These are phyloP conservation scores for Crassisporium funariophilum DNA, from an alignment of 768 basidiomycete genomes.

Conservation along the genomic window DNA sequence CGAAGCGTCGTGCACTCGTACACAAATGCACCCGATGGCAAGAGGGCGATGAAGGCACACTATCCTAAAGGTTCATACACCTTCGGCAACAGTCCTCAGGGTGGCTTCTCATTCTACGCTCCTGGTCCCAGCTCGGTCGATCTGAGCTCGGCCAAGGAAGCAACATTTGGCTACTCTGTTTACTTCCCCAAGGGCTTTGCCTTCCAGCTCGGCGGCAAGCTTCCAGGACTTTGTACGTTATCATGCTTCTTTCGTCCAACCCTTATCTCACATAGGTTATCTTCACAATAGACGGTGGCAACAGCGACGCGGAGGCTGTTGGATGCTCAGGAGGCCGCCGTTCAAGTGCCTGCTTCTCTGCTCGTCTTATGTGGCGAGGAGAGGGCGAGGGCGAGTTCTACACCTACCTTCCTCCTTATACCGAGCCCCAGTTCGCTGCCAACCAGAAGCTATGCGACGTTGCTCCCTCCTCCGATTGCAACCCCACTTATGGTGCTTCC, in stretches of 20 bases:
- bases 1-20: constrained; percentile 41
- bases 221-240: constrained; percentile 64
- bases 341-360: constrained; percentile 57
- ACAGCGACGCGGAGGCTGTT: constrained; percentile 45
- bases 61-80: constrained; percentile 63
- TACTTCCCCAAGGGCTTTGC: constrained; percentile 64
- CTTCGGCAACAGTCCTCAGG: constrained; percentile 44
- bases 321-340: constrained; percentile 69
- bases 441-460: constrained; percentile 55
- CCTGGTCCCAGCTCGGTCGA: constrained; percentile 55
- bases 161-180: constrained; percentile 62
- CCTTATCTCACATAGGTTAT: constrained; percentile 8
- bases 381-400: constrained; percentile 66
- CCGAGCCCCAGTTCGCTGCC: constrained; percentile 37
- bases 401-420: constrained; percentile 64
- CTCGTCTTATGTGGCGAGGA: constrained; percentile 70
- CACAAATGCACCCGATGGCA: constrained; percentile 51
- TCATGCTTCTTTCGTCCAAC: constrained; percentile 1
- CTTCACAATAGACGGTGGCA: constrained; percentile 51
- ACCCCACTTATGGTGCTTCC: constrained; percentile 65
- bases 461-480: constrained; percentile 52
- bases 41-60: constrained; percentile 50
- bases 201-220: constrained; percentile 71
- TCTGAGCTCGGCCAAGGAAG: constrained; percentile 63
- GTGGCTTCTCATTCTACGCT: constrained; percentile 75